A percentile compares a stretch with the other conserved stretches of the same genome.
Evolutionary conservation across 192 early-diverging fungal genomes (phyloP).

Genomic region (Thoreauomyces humboldtii): DNA sequence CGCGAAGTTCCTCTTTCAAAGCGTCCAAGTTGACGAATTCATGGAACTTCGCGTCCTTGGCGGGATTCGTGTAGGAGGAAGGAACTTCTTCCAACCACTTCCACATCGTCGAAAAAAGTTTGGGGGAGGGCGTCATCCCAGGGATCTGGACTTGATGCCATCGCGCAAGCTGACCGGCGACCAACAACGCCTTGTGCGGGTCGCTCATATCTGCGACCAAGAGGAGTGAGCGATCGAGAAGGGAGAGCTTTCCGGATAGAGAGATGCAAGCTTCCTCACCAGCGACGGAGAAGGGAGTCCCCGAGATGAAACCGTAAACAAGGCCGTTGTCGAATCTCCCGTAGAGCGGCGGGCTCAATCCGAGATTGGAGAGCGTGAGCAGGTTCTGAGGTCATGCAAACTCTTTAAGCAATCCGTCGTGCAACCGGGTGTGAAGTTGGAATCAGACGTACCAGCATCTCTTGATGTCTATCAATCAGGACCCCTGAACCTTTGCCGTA

Average conservation of each 20-base stretch:
- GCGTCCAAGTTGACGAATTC: slow-evolving; percentile 15
- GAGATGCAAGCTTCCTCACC: too few species aligned
- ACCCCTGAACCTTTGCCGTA: slow-evolving; percentile 86
- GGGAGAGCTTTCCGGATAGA: background rate
- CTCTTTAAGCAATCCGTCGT: background rate
- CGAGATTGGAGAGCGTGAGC: slow-evolving; percentile 63
- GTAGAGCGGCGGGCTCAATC: slow-evolving; percentile 73
- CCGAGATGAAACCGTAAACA: slow-evolving; percentile 84
- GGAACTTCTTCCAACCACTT: slow-evolving; percentile 73
- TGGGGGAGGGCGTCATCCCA: slow-evolving; percentile 36
- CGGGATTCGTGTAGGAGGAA: slow-evolving; percentile 49
- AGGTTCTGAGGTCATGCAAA: slow-evolving; percentile 81
- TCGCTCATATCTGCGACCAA: slow-evolving; percentile 72
- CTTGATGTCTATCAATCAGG: slow-evolving; percentile 85
- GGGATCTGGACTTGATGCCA: slow-evolving; percentile 76
- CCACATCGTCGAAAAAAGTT: slow-evolving; percentile 68
- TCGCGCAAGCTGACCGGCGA: slow-evolving; percentile 72
- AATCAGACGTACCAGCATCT: slow-evolving; percentile 73
- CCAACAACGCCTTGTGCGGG: slow-evolving; percentile 66
- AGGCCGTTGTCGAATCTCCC: slow-evolving; percentile 89
- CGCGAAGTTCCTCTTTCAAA: slow-evolving; percentile 36
- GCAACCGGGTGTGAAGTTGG: background rate
- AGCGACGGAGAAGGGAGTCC: slow-evolving; percentile 64
- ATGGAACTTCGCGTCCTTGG: slow-evolving; percentile 55
- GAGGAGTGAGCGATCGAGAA: too few species aligned